Base-by-base conservation (phyloP, 495 filamentous ascomycete species). In the Xylaria intraflava region DNA sequence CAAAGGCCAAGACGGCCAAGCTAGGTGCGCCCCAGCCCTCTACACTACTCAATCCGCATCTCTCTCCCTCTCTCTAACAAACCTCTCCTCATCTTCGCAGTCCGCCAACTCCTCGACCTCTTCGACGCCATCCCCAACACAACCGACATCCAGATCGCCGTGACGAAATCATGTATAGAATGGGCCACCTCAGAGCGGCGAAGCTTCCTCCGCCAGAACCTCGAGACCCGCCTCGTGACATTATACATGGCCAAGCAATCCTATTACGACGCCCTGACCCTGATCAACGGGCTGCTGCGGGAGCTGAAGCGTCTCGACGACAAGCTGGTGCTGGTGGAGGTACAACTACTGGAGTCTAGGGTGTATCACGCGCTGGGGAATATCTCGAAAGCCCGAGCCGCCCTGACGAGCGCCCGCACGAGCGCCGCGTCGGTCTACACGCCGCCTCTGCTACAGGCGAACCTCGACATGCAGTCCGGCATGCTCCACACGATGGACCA, bases 1-100 rank as follows among this genome's bases (percentile, higher is more conserved):
- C 93, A 54, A 96, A 96, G 76, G 94, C 93, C 57, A 99, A 99
- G 83, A 97, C 93, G 19, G 88, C 93, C 36, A 99, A 99, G 74
- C 77, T 99, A 51, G 90, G 93, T 97, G 83, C 63, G 82, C 54
- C 39, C 38, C 19, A 22, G 11, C 29, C 31, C 16, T 20, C 36
- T 7, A 9, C 6, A 27, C 22, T 19, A 19, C 16, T 20, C 12
- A 2, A 22, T 8, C 47, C 14, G 26, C 30, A 12, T 35, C 19
- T 22, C 42, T 16, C 38, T 23, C 11, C 38, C 17, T 43, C 8
- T 51, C 19, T 16, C 22, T 39, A 24, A 43, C 38, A 33, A 17
- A 16, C 27, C 11, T 17, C 22, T 24, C 16, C 38, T 23, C 35
- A 22, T n/a, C 41, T 11, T 33, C 20, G 46, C 66, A 98, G 93